Percentiles rank a stretch among this genome's conserved stretches.
phyloP scores from a whole-genome alignment of 345 rosid genomes.

The Jatropha curcas region DNA sequence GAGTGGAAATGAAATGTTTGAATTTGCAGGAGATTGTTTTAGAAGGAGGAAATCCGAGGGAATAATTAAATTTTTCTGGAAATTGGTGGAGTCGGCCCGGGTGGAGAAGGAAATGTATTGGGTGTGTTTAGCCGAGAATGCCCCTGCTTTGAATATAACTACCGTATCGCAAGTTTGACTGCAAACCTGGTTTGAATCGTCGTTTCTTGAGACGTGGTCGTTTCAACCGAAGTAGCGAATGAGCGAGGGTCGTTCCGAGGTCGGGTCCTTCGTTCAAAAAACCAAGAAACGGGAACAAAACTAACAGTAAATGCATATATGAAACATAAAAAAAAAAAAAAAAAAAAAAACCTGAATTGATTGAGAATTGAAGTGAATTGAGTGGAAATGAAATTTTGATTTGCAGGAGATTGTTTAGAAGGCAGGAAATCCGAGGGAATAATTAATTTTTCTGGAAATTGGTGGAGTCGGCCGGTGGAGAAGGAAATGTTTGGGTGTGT shows the following conservation, averaged over 20 bases:
- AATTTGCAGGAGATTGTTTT: neutral
- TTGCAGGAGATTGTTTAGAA: neutral
- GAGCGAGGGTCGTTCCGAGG: no score
- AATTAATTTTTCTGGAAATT: neutral
- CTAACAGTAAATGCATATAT: no score
- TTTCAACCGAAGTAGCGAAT: no score
- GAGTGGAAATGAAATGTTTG: neutral
- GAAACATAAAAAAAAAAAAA: no score
- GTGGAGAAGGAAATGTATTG: no score
- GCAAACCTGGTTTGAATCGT: no score
- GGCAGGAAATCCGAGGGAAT: neutral
- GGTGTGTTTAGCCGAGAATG: neutral
- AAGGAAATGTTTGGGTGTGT: no score
- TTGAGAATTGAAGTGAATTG: neutral
- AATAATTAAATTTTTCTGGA: neutral
- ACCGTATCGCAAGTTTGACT: no score
- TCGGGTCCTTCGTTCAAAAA: no score
- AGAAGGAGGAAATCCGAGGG: neutral
- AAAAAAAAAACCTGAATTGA: no score
- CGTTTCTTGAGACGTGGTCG: no score
- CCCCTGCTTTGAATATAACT: neutral
- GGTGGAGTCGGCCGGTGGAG: conserved; percentile 25
- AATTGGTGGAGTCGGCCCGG: conserved; percentile 29
- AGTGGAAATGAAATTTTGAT: neutral
- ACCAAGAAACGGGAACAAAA: no score